These are phyloP conservation scores for Cladophialophora immunda DNA, from an alignment of 2,329 filamentous ascomycete species.

Conservation along the genomic window DNA sequence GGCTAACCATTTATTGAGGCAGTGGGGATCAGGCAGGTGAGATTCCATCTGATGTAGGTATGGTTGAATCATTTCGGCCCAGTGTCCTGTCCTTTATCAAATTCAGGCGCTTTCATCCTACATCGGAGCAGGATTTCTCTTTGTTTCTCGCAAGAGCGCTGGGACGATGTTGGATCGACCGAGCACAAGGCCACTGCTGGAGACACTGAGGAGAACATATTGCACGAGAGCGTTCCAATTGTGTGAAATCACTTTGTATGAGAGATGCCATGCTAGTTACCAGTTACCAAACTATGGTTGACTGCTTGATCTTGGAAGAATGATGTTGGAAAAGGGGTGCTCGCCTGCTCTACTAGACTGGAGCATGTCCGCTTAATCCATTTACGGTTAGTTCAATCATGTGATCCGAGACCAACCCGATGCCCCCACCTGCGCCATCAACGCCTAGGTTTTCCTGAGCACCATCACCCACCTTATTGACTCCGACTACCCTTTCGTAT, in stretches of 20 bases:
- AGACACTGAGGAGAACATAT: neutral
- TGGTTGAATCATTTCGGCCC: neutral
- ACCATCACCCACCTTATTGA: constrained; percentile 2
- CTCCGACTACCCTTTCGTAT: neutral
- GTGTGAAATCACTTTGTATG: neutral
- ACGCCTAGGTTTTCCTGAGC: constrained; percentile 7
- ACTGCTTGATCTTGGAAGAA: neutral
- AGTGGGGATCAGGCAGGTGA: neutral
- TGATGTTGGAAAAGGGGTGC: neutral
- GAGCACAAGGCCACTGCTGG: neutral
- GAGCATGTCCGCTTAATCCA: neutral
- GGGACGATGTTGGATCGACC: neutral
- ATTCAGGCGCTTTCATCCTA: neutral
- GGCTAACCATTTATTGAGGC: neutral
- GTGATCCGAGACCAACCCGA: neutral
- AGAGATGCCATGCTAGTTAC: no score
- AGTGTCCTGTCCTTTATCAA: neutral
- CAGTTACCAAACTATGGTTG: neutral
- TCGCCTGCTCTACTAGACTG: neutral
- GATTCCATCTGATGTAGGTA: neutral
- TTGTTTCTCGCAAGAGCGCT: neutral
- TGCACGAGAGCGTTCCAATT: neutral
- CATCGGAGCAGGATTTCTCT: neutral
- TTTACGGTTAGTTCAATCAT: neutral
- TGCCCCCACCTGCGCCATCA: neutral